A percentile compares a stretch with the other conserved stretches of the same genome.
phyloP scores from a whole-genome alignment of 805 yeast species.

The Ogataea ramenticola region DNA sequence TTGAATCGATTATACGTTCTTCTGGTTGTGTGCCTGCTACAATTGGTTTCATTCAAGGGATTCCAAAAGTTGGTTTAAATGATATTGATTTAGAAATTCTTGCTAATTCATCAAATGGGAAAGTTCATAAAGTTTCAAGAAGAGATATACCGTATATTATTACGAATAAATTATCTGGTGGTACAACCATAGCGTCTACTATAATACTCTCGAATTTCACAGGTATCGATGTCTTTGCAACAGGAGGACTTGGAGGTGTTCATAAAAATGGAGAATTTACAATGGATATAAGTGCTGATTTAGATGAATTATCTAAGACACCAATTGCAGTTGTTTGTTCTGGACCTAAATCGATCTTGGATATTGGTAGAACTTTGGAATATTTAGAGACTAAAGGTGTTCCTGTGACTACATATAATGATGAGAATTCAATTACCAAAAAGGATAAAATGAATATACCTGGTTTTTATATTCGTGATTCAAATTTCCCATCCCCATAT shows the following conservation, averaged over 20 bases:
- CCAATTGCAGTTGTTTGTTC: constrained; percentile 89
- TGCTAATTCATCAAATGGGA: neutral
- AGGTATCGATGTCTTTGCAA: constrained; percentile 80
- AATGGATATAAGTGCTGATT: constrained; percentile 81
- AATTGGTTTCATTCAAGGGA: constrained; percentile 67
- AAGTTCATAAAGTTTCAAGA: constrained; percentile 61
- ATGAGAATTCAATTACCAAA: constrained; percentile 20
- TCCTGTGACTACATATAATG: constrained; percentile 56
- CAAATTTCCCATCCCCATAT: constrained; percentile 68
- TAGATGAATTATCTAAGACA: constrained; percentile 76
- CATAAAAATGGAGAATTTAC: constrained; percentile 70
- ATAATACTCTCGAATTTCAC: constrained; percentile 73
- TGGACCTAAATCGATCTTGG: constrained; percentile 84
- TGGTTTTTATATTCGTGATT: constrained; percentile 74
- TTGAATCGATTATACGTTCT: constrained; percentile 52
- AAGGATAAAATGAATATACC: constrained; percentile 47
- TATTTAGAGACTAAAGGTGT: constrained; percentile 89
- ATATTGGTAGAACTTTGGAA: constrained; percentile 74
- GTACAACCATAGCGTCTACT: constrained; percentile 86
- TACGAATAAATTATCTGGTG: constrained; percentile 62
- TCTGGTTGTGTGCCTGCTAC: constrained; percentile 81
- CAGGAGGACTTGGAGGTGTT: constrained; percentile 93
- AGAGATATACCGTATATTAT: constrained; percentile 72
- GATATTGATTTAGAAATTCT: constrained; percentile 8
- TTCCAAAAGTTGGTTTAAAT: constrained; percentile 60